Evolutionary conservation across 331 rosid species (phyloP), one percentile per base, ranked within the genome.

Genomic region (Quercus phellos): DNA sequence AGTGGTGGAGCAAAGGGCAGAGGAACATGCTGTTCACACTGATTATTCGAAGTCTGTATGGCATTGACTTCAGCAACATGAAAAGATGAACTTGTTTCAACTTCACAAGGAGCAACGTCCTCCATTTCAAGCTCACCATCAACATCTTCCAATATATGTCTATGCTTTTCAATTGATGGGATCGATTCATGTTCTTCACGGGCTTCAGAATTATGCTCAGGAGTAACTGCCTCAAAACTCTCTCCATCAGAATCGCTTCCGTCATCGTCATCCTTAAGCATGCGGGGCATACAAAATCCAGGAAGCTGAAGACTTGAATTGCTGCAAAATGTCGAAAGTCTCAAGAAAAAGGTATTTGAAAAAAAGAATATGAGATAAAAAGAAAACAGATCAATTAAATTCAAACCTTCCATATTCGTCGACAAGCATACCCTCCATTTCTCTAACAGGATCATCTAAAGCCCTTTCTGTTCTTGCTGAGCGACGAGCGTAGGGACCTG

Each of bases 121-220:
- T 94, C 97, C 98, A 94, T 94, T 85, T 94, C 98, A 78, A 94
- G 97, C 81, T 94, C 98, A 42, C 97, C 98, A 71, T 94, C 98
- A 70, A 94, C 98, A 79, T 90, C 98, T 84, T 94, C 98, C 80
- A 94, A 80, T 78, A 94, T 90, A 87, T 94, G 98, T 79, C 97
- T 85, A 83, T 85, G 98, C 79, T 89, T 94, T 80, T 83, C 91
- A 34, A 82, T 55, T 55, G 83, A 76, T 38, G 90, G 84, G 42
- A 72, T 42, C 38, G 63, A 76, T 83, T 85, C 90, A 43, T 70
- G 82, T 78, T 82, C 84, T 84, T 87, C 90, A 72, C 27, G 74
- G 26, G 83, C 77, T 79, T 73, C 89, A 68, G 92, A 85, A 79
- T 80, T 73, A 82, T 87, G 97, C 87, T 90, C 98, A 5, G 98